Base-by-base conservation (phyloP, 2,329 filamentous ascomycete species). In the Byssothecium circinans region DNA sequence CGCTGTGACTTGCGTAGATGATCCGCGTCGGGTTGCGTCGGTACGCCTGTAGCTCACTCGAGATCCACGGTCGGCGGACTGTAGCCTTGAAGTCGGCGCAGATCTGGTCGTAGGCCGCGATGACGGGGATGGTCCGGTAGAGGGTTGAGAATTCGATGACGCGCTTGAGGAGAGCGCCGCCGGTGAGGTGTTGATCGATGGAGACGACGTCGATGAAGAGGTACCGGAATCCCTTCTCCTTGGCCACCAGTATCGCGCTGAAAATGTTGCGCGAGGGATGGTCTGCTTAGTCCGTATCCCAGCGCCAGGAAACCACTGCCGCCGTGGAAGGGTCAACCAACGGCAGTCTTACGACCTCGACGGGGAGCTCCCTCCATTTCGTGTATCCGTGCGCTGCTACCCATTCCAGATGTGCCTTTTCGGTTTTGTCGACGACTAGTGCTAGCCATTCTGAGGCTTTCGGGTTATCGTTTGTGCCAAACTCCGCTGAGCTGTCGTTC, bases 171-270 rank as follows among this genome's bases (percentile, higher is more conserved):
- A 43, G 30, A 2, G 11, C 15, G 11, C 18, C 32, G 2, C 17
- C 17, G 6, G 18, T 5, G 12, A 43, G 41, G 12, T 3, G 17
- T 12, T 43, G 41, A 23, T 43, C 41, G 30, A 43, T 34, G 23
- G 41, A 43, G 7, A 43, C 17, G 8, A 22, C 22, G 17, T 43
- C 41, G 29, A 43, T 27, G 32, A 43, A 43, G 2, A 43, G 41
- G n/a, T 35, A 43, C 2, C n/a, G 8, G 4, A 41, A 15, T 11
- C 29, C 17, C 14, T n/a, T 19, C 2, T 33, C 12, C 17, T 22
- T 41, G n/a, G 39, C 39, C 2, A 10, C 7, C 2, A 33, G 17
- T 2, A 41, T 11, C 6, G 39, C 39, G 27, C 15, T n/a, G 17
- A n/a, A 8, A 12, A 32, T n/a, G 17, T 41, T 41, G 17, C 27